Evolutionary conservation across 306 rosid genomes (phyloP).

Genomic region (Morella rubra): DNA sequence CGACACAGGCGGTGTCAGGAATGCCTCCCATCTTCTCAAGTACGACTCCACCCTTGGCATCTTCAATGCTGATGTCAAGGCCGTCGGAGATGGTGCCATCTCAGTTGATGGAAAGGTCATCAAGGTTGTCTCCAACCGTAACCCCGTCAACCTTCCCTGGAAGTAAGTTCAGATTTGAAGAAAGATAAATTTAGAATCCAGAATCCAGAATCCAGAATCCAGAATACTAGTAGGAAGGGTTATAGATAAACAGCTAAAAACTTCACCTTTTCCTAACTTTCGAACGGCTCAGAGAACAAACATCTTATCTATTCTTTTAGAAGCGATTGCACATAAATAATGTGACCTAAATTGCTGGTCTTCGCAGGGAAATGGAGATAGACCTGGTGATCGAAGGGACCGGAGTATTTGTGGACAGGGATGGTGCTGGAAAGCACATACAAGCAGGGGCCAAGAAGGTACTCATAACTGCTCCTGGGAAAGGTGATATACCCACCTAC

Average conservation of each 20-base stretch:
- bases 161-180: slow-evolving; percentile 42
- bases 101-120: slow-evolving; percentile 90
- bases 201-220: too few species aligned
- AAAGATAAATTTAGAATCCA: too few species aligned
- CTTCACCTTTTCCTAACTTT: background rate
- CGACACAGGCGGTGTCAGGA: slow-evolving; percentile 94
- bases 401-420: slow-evolving; percentile 94
- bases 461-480: slow-evolving; percentile 96
- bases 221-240: too few species aligned
- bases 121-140: slow-evolving; percentile 80
- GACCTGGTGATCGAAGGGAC: slow-evolving; percentile 98
- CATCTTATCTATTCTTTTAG: background rate
- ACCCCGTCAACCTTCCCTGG: slow-evolving; percentile 89
- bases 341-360: slow-evolving; percentile 9
- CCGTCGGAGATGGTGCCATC: slow-evolving; percentile 58
- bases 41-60: slow-evolving; percentile 95
- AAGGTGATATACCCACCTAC: slow-evolving; percentile 96
- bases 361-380: slow-evolving; percentile 69
- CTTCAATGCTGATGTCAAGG: slow-evolving; percentile 92
- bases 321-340: background rate
- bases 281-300: background rate
- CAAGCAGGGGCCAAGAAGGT: slow-evolving; percentile 97
- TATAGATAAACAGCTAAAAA: too few species aligned
- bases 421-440: slow-evolving; percentile 95
- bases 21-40: slow-evolving; percentile 98